phyloP scores from a whole-genome alignment of 2,329 filamentous ascomycete species.

The Orbilia ellipsospora region DNA sequence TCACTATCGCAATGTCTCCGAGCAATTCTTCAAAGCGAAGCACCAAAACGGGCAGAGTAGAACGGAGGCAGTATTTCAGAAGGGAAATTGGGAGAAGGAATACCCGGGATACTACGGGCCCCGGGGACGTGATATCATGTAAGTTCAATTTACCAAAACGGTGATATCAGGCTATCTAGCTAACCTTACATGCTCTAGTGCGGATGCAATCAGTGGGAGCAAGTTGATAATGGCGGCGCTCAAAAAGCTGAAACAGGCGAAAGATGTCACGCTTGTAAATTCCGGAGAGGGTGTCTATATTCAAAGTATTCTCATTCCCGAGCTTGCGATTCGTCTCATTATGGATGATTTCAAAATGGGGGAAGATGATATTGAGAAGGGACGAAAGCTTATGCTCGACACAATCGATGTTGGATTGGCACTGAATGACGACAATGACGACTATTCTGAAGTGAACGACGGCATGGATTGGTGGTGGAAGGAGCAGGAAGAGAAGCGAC shows the following conservation, averaged over 20 bases:
- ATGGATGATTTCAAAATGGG: conserved; percentile 51
- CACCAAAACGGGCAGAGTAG: conserved; percentile 22
- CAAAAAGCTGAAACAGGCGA: conserved; percentile 20
- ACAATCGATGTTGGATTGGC: conserved; percentile 41
- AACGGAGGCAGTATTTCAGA: conserved; percentile 35
- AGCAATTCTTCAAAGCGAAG: conserved; percentile 38
- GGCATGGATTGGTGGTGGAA: conserved; percentile 56
- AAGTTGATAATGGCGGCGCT: conserved; percentile 26
- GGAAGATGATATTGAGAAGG: conserved; percentile 33
- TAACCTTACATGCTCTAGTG: conserved; percentile 13
- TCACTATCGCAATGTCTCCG: conserved; percentile 33
- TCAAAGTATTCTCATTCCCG: conserved; percentile 41
- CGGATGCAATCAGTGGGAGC: conserved; percentile 36
- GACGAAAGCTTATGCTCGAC: conserved; percentile 41
- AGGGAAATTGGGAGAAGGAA: conserved; percentile 40
- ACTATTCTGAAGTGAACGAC: conserved; percentile 25
- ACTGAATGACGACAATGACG: conserved; percentile 36
- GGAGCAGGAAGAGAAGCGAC: conserved; percentile 41
- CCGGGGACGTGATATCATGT: conserved; percentile 52
- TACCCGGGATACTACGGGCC: conserved; percentile 52
- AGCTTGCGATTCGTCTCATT: conserved; percentile 42
- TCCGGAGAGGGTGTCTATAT: conserved; percentile 41
- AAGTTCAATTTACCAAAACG: conserved; percentile 1
- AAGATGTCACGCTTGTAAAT: conserved; percentile 29
- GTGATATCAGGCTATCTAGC: neutral